A percentile compares a stretch with the other conserved stretches of the same genome.
Evolutionary conservation across 2,329 filamentous ascomycete genomes (phyloP).

Genomic region (Aspergillus neotritici): DNA sequence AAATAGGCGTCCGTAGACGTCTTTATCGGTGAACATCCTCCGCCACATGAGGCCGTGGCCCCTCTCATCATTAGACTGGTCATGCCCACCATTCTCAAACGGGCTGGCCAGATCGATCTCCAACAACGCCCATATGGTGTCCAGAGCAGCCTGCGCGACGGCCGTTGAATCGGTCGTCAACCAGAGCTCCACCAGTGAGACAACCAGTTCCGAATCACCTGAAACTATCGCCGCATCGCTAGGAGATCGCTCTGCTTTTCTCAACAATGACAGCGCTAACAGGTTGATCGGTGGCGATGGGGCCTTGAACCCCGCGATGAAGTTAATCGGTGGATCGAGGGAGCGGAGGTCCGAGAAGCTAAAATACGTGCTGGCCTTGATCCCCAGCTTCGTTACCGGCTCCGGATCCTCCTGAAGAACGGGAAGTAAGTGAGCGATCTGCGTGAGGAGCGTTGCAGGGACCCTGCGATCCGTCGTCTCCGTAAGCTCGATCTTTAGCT

Average conservation of each 20-base stretch:
- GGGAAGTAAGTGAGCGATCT: conserved; percentile 48
- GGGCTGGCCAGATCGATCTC: conserved; percentile 43
- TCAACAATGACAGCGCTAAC: conserved; percentile 51
- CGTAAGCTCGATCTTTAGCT: conserved; percentile 43
- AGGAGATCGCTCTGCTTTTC: conserved; percentile 48
- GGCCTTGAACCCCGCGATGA: conserved; percentile 50
- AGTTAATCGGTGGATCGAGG: conserved; percentile 47
- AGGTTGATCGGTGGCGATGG: conserved; percentile 51
- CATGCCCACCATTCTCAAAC: conserved; percentile 22
- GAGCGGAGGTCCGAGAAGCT: conserved; percentile 47
- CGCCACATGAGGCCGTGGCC: conserved; percentile 56
- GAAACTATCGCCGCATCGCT: conserved; percentile 56
- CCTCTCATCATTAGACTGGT: conserved; percentile 17
- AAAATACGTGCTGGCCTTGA: conserved; percentile 45
- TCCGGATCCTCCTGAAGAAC: conserved; percentile 54
- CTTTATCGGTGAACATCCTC: conserved; percentile 55
- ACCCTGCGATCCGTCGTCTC: conserved; percentile 31
- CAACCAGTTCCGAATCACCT: conserved; percentile 50
- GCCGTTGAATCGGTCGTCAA: conserved; percentile 52
- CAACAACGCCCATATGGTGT: conserved; percentile 50
- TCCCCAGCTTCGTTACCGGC: conserved; percentile 49
- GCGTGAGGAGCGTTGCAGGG: conserved; percentile 36
- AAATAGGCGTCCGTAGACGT: conserved; percentile 55
- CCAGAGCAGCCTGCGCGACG: conserved; percentile 50
- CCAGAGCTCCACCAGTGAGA: conserved; percentile 54